phyloP scores from a whole-genome alignment of 2,329 filamentous ascomycete genomes.

The Colletotrichum salicis region DNA sequence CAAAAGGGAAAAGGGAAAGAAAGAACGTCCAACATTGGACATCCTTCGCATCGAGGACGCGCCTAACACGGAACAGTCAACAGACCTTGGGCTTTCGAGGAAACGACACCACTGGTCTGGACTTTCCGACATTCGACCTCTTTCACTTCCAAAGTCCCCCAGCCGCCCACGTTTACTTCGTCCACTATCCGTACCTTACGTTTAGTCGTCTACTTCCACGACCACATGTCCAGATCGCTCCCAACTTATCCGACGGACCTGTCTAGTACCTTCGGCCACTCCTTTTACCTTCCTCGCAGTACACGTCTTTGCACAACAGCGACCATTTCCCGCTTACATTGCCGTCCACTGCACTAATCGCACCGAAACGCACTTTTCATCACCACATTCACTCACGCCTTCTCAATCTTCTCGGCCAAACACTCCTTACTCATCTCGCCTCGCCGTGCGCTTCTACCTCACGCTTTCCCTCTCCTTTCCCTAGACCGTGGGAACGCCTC shows the following conservation, averaged over 20 bases:
- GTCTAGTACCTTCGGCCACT: slow-evolving; percentile 13
- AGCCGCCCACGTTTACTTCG: neutral
- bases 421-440: slow-evolving; percentile 29
- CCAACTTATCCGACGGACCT: slow-evolving; percentile 13
- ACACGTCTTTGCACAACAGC: neutral
- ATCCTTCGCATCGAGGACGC: neutral
- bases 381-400: slow-evolving; percentile 27
- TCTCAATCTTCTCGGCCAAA: slow-evolving; percentile 13
- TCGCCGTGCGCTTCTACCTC: neutral
- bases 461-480: neutral
- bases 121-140: neutral
- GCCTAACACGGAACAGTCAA: slow-evolving; percentile 18
- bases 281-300: neutral
- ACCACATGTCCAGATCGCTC: slow-evolving; percentile 8
- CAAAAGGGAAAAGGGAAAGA: neutral
- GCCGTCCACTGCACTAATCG: slow-evolving; percentile 29
- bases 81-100: neutral
- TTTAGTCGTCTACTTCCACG: neutral
- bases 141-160: neutral
- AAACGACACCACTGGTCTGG: slow-evolving; percentile 1
- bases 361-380: slow-evolving; percentile 29
- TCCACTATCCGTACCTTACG: too few species aligned
- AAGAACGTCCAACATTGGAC: slow-evolving; percentile 11
- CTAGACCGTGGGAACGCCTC: neutral
- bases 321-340: slow-evolving; percentile 18